Base-by-base conservation (phyloP, 768 basidiomycete species). In the Baorangia bicolor region DNA sequence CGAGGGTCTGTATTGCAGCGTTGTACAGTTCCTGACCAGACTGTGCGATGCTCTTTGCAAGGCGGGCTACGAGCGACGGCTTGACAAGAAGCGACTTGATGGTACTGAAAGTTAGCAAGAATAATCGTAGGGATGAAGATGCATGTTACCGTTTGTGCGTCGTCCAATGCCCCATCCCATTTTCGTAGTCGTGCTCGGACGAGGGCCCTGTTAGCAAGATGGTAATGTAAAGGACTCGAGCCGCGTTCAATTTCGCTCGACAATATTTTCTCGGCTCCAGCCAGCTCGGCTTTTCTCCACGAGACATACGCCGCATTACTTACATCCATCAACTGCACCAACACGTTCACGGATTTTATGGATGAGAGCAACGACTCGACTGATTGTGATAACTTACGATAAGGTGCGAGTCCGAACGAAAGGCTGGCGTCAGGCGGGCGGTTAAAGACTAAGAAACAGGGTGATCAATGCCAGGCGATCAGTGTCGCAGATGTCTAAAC, bases 141-240 rank as follows among this genome's bases (percentile, higher is more conserved):
- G 1, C 1, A 12, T 42, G 0, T 35, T 55, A 66, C 64, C 51
- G 14, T 16, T 4, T 64, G 45, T 18, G 49, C 53, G 12, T 65
- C 64, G 1, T 60, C 43, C 31, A 60, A 34, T 20, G 64, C 64
- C 8, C 8, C 39, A 21, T 49, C 48, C 53, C 57, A 63, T n/a
- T 50, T 40, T 27, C 20, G 21, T 23, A 55, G 18, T 5, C 46
- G 61, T 14, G 45, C 43, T 9, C 57, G 61, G 16, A 65, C 14
- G 8, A 65, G 41, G 16, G 64, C 57, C 23, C 64, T 41, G n/a
- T 57, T 64, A 13, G 58, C 57, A 28, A 54, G 37, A 51, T 48
- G 30, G 27, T 43, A 49, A n/a, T 48, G 49, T 23, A 21, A 39
- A 30, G 9, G 21, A 9, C 6, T 39, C 18, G 35, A 42, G 10